Evolutionary conservation across 805 yeast genomes (phyloP), one percentile per base, ranked within the genome.

Genomic region (Wickerhamiella musiphila): DNA sequence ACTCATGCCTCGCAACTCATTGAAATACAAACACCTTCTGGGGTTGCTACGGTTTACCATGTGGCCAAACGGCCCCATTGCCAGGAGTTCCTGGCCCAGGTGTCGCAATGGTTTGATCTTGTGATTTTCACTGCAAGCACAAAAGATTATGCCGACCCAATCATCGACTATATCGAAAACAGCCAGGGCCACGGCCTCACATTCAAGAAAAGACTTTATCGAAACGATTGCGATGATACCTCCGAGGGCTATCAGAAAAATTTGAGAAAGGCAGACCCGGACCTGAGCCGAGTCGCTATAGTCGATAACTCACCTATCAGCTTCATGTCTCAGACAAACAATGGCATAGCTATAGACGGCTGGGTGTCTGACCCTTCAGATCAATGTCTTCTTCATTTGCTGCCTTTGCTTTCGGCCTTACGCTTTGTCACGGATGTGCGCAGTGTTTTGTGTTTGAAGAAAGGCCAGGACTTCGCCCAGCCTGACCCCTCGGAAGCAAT

Each of bases 351-450:
- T 58, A 82, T 90, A 5, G 94, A 84, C 55, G 96, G 98, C 28
- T 90, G 98, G 98, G 82, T 90, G 40, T 81, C 78, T 48, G 98
- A 90, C 54, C 93, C 92, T n/a, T 68, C 75, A 23, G 98, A 90
- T 49, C 61, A 73, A 15, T 93, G 82, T 46, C 58, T 90, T 36
- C 58, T 90, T 53, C 73, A 82, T 45, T 56, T 90, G 32, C 53
- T 90, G 26, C 96, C 98, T 2, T 57, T 90, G 47, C 56, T 82
- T 26, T 68, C 73, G 45, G 74, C 86, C 18, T 55, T 90, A 46
- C 63, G 93, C 36, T 68, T 70, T 40, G 72, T 86, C 18, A 72
- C 82, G 6, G 98, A 86, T 53, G 94, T 86, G 15, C 60, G 95
- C 41, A 68, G 68, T 22, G 59, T 86, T 2, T 57, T 86, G 34